Percentiles rank a stretch among this genome's conserved stretches.
These are phyloP conservation scores for Papiliotrema terrestris DNA, from an alignment of 1,284 basidiomycete genomes.

Conservation along the genomic window DNA sequence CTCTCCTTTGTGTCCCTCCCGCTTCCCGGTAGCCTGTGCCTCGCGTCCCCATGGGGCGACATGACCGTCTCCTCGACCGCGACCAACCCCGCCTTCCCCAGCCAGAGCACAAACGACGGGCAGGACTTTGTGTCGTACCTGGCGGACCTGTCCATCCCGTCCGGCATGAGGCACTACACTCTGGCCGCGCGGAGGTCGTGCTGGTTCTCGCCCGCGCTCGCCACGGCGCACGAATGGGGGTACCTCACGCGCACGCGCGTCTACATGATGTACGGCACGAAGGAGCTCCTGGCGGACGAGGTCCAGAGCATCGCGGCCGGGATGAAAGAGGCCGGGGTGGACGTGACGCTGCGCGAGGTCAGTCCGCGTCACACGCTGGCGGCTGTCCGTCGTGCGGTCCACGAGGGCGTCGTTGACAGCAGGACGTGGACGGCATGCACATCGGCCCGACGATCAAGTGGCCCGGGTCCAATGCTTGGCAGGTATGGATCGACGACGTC, in stretches of 20 bases:
- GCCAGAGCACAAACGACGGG: slow-evolving; percentile 1
- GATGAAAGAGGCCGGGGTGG: slow-evolving; percentile 29
- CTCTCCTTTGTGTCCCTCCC: slow-evolving; percentile 42
- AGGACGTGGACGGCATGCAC: slow-evolving; percentile 5
- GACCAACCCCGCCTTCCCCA: slow-evolving; percentile 5
- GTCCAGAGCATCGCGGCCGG: slow-evolving; percentile 15
- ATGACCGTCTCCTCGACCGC: slow-evolving; percentile 24
- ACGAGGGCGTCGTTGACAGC: background rate
- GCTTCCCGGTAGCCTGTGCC: slow-evolving; percentile 55
- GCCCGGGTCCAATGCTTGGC: background rate
- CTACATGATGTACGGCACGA: slow-evolving; percentile 26
- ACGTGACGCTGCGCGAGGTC: slow-evolving; percentile 12
- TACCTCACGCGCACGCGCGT: slow-evolving; percentile 14
- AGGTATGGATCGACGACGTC: background rate
- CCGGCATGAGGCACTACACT: slow-evolving; percentile 13
- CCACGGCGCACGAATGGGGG: slow-evolving; percentile 13
- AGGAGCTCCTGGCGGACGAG: slow-evolving; percentile 33
- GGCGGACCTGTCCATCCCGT: slow-evolving; percentile 2
- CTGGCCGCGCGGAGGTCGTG: background rate
- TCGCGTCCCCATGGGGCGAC: slow-evolving; percentile 59
- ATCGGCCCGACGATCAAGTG: slow-evolving; percentile 1
- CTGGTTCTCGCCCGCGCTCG: slow-evolving; percentile 25
- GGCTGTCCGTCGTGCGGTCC: too few species aligned
- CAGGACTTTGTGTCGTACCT: slow-evolving; percentile 9
- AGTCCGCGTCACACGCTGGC: background rate